Evolutionary conservation across 331 rosid species (phyloP).

Genomic region (Cucumis variabilis): DNA sequence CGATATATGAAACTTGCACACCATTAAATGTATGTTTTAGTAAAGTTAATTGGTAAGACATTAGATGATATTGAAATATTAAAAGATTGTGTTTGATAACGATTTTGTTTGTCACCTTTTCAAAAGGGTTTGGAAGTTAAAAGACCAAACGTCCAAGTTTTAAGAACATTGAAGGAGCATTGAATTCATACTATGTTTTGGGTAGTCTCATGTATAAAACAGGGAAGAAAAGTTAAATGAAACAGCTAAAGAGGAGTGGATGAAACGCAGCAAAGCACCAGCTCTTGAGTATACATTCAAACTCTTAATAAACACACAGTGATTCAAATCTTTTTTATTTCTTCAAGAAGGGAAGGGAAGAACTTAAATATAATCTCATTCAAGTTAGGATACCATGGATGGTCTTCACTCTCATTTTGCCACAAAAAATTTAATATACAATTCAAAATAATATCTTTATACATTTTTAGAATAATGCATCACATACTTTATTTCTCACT

Average conservation of each 20-base stretch:
- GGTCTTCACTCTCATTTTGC: conserved; percentile 52
- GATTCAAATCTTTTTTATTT: conserved; percentile 59
- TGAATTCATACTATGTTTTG: background rate
- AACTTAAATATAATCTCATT: conserved; percentile 67
- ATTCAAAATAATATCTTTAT: background rate
- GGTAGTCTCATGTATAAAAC: background rate
- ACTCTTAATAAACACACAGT: conserved; percentile 64
- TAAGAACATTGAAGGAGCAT: no score
- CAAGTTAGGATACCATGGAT: conserved; percentile 77
- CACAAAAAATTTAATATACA: background rate
- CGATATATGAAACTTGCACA: no score
- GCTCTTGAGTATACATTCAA: conserved; percentile 69
- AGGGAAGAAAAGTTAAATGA: conserved; percentile 66
- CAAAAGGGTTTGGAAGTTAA: background rate
- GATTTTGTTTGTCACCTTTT: background rate
- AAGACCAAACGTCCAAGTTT: background rate
- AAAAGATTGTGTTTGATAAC: background rate
- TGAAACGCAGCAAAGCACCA: conserved; percentile 62
- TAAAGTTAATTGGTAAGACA: no score
- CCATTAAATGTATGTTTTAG: no score
- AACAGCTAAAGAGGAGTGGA: conserved; percentile 70
- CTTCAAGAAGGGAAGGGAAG: conserved; percentile 73
- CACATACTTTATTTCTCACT: no score
- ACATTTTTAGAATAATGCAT: no score
- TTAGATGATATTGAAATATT: background rate